Conservation (phyloP, 257 asterid species). For the Salvia miltiorrhiza region DNA sequence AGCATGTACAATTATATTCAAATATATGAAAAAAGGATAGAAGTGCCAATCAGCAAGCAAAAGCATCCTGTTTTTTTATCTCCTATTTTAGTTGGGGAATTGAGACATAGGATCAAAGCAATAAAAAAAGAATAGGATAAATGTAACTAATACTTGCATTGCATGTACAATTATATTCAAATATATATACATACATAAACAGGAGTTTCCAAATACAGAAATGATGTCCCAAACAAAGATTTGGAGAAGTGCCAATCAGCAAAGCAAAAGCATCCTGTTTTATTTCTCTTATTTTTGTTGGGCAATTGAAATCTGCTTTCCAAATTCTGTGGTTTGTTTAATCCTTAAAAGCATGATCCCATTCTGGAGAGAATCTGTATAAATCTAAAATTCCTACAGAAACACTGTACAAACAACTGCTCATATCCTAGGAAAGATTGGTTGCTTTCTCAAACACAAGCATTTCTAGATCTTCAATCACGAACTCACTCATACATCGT, state of each 20-base stretch:
- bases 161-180: conserved; percentile 6
- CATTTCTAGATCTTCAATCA: background rate
- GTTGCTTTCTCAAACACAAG: background rate
- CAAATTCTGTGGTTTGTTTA: background rate
- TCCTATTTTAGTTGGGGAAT: too few species aligned
- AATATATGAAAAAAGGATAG: too few species aligned
- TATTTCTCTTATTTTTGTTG: background rate
- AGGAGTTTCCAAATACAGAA: background rate
- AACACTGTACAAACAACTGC: conserved; percentile 36
- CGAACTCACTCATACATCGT: background rate
- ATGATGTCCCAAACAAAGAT: background rate
- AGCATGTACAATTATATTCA: too few species aligned
- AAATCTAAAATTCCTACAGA: conserved; percentile 14
- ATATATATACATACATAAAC: background rate
- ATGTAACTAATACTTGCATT: background rate
- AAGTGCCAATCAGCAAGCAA: too few species aligned
- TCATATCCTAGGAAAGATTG: conserved; percentile 2
- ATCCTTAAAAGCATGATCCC: background rate
- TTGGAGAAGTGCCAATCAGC: background rate
- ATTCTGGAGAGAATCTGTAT: background rate
- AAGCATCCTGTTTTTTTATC: too few species aligned
- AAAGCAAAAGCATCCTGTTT: background rate
- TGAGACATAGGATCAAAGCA: background rate
- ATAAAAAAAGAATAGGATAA: background rate
- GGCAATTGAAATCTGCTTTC: background rate